These are phyloP conservation scores for Meira nashicola DNA, from an alignment of 1,284 basidiomycete genomes.

Conservation along the genomic window DNA sequence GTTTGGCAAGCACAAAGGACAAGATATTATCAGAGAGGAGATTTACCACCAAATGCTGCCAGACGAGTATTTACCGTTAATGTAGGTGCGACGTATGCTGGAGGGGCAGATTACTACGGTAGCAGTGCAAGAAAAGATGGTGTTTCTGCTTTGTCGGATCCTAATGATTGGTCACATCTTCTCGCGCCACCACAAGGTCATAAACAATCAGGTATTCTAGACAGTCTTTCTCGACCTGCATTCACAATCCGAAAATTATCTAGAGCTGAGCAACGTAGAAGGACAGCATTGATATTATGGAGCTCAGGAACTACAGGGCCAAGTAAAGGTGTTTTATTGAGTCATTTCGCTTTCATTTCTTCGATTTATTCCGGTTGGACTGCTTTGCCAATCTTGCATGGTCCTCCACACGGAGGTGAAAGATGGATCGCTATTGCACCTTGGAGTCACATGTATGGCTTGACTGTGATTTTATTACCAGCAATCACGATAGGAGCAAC, in stretches of 20 bases:
- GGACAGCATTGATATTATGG: constrained; percentile 51
- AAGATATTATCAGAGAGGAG: constrained; percentile 22
- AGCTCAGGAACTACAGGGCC: constrained; percentile 53
- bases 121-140: constrained; percentile 20
- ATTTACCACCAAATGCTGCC: constrained; percentile 19
- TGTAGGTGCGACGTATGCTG: constrained; percentile 16
- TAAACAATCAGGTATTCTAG: constrained; percentile 8
- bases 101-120: constrained; percentile 30
- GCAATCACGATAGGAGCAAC: constrained; percentile 51
- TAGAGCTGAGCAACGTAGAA: constrained; percentile 22
- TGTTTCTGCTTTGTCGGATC: constrained; percentile 26
- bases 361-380: constrained; percentile 26
- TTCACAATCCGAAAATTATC: constrained; percentile 15
- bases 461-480: constrained; percentile 47
- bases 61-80: constrained; percentile 35
- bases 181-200: constrained; percentile 26
- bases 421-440: constrained; percentile 52
- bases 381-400: neutral
- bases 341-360: constrained; percentile 46
- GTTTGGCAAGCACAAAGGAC: constrained; percentile 27
- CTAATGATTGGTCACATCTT: constrained; percentile 36
- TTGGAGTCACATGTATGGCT: constrained; percentile 46
- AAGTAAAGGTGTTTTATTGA: constrained; percentile 53
- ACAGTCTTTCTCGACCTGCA: constrained; percentile 7
- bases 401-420: constrained; percentile 24